Conservation (phyloP, 2,329 filamentous ascomycete species). For the Leptoxyphium fumago region DNA sequence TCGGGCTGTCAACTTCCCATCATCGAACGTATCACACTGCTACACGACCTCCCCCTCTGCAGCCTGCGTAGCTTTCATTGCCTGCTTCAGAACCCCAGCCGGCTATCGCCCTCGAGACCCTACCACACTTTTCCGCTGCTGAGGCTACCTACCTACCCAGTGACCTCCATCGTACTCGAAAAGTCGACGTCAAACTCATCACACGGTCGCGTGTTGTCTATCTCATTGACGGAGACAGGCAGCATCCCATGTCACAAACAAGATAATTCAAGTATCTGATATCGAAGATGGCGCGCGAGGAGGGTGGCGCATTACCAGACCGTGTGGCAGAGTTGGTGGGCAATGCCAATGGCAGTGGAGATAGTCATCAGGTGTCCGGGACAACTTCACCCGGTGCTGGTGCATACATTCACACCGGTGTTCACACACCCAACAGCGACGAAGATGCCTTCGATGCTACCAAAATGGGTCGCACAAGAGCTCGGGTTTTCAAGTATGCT, state of each 20-base stretch:
- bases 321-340: conserved; percentile 28
- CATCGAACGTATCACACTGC: too few species aligned
- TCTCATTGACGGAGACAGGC: neutral
- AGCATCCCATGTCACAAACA: neutral
- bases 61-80: too few species aligned
- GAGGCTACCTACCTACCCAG: too few species aligned
- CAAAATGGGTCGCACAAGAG: conserved; percentile 54
- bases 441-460: conserved; percentile 31
- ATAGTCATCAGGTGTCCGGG: conserved; percentile 58
- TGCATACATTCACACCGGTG: conserved; percentile 37
- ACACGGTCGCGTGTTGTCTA: neutral
- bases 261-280: neutral
- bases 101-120: too few species aligned
- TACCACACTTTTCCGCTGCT: too few species aligned
- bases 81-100: too few species aligned
- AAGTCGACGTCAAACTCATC: neutral
- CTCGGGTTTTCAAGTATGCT: conserved; percentile 87
- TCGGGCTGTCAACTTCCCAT: too few species aligned
- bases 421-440: conserved; percentile 13
- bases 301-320: conserved; percentile 4
- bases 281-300: neutral
- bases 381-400: conserved; percentile 67
- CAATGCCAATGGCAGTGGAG: conserved; percentile 25
- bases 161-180: too few species aligned
- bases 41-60: too few species aligned